Conservation (phyloP, 2,329 filamentous ascomycete genomes). For the Mycosphaerella arachidis region DNA sequence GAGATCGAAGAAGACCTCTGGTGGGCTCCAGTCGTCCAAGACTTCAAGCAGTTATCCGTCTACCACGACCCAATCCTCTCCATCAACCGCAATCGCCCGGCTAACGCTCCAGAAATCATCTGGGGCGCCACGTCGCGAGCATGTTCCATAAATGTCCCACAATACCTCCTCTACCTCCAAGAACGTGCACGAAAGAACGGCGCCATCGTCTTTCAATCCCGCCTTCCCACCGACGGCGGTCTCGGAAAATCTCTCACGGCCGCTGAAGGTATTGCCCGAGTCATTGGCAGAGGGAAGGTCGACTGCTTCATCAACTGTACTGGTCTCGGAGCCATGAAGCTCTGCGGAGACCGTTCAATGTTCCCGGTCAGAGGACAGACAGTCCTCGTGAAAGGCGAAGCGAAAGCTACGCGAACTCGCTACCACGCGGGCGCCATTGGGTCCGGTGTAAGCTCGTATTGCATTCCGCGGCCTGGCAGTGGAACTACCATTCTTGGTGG, state of each 20-base stretch:
- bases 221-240: conserved; percentile 28
- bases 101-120: conserved; percentile 19
- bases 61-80: conserved; percentile 14
- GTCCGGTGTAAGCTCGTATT: conserved; percentile 34
- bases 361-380: conserved; percentile 46
- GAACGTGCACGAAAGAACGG: conserved; percentile 26
- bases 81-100: conserved; percentile 24
- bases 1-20: conserved; percentile 31
- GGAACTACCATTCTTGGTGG: conserved; percentile 44
- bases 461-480: conserved; percentile 40
- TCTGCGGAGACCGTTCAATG: conserved; percentile 36
- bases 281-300: conserved; percentile 12
- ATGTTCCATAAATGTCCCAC: conserved; percentile 36
- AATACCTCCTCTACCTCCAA: conserved; percentile 37
- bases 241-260: conserved; percentile 28
- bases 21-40: conserved; percentile 37
- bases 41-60: conserved; percentile 27
- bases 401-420: conserved; percentile 29
- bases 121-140: conserved; percentile 32
- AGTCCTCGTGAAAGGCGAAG: conserved; percentile 42
- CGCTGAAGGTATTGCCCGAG: conserved; percentile 22
- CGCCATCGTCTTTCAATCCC: conserved; percentile 27
- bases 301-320: conserved; percentile 41
- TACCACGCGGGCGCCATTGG: conserved; percentile 22
- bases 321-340: conserved; percentile 37